Base-by-base conservation (phyloP, 1,284 basidiomycete genomes). In the Vanrija humicola region DNA sequence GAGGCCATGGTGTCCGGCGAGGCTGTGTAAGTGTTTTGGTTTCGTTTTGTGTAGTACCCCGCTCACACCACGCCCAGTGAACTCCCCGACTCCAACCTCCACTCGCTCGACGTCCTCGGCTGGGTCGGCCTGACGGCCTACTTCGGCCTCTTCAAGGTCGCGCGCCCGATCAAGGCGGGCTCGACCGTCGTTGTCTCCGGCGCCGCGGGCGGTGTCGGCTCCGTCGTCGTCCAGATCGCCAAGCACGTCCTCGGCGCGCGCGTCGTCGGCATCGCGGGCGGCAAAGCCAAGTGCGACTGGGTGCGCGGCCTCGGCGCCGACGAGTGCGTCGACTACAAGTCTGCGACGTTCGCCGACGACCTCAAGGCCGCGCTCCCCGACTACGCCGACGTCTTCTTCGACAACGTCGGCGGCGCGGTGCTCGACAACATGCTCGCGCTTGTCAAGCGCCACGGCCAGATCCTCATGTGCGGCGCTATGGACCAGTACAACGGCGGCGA, bases 201-300 rank as follows among this genome's bases (percentile, higher is more conserved):
- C 6, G 74, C 73, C 0, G 74, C 72, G 10, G 73, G 70, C 23
- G 42, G 10, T 7, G 53, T 54, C 10, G 59, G 65, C 18, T 59
- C 56, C 19, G 49, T 59, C 21, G 64, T 52, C 12, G 52, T 67
- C n/a, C 64, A 68, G 52, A 58, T 64, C 45, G 64, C 64, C 21
- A 66, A 68, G 48, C 59, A 65, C 15, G 47, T 76, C 39, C 57
- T 71, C 29, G 75, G 74, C 10, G 50, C 43, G 26, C 66, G 69
- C 28, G 77, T 79, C 52, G 67, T 79, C 52, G 78, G 74, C 23
- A 73, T 79, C 39, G 78, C 78, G 3, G 78, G 78, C 38, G 72
- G 72, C 2, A 59, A 65, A 12, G 72, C 75, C 25, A 79, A 79
- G 66, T 77, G 76, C 59, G 52, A 61, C 0, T 79, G 72, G 72